Evolutionary conservation across 1,284 basidiomycete genomes (phyloP).

Genomic region (Hypsizygus ulmarius): DNA sequence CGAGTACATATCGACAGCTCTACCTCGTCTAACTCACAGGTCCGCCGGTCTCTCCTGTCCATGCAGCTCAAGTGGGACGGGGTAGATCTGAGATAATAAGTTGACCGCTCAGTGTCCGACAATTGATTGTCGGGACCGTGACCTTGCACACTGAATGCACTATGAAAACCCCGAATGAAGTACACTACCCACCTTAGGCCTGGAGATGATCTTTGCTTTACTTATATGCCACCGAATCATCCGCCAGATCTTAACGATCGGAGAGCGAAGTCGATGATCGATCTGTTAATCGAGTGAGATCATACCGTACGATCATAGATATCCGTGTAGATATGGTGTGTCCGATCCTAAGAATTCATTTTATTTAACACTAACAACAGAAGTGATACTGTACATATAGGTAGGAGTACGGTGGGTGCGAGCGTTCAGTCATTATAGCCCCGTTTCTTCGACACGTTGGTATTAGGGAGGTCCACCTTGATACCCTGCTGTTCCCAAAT

Average conservation of each 20-base stretch:
- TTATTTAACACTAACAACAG: background rate
- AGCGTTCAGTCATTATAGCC: constrained; percentile 60
- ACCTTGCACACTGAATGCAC: too few species aligned
- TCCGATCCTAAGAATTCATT: background rate
- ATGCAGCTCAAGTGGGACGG: too few species aligned
- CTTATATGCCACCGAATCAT: too few species aligned
- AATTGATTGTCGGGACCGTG: too few species aligned
- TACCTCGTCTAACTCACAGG: too few species aligned
- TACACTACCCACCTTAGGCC: too few species aligned
- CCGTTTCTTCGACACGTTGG: constrained; percentile 34
- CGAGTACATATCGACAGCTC: too few species aligned
- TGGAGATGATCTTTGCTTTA: too few species aligned
- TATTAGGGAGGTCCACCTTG: constrained; percentile 31
- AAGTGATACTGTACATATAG: background rate
- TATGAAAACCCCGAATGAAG: too few species aligned
- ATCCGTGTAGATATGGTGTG: background rate
- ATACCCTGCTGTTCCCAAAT: constrained; percentile 64
- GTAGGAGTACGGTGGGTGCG: background rate
- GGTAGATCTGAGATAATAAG: too few species aligned
- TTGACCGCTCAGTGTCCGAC: too few species aligned
- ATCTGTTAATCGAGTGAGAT: constrained; percentile 2
- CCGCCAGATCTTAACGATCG: constrained; percentile 5
- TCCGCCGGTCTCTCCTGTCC: too few species aligned
- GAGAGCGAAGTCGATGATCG: constrained; percentile 9
- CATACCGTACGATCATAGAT: constrained; percentile 3